Evolutionary conservation across 2,329 filamentous ascomycete genomes (phyloP), one percentile per base, ranked within the genome.

Genomic region (Whalleya microplaca): DNA sequence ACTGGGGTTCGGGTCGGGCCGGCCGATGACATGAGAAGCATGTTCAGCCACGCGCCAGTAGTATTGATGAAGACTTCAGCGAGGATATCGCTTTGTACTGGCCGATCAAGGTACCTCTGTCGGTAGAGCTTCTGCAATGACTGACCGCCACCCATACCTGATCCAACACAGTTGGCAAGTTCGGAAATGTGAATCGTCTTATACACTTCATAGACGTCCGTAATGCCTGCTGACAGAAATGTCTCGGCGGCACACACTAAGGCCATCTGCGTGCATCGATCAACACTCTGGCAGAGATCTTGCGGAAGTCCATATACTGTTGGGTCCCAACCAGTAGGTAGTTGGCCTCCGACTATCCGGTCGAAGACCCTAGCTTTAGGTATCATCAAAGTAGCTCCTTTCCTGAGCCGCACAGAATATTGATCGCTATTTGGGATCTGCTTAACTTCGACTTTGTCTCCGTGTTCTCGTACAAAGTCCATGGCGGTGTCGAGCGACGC

Each of bases 31-130:
- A 74, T 63, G n/a, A 76, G 65, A 10, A 77, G 69, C 74, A 77
- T 76, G 48, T 77, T 76, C n/a, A 73, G 55, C 74, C 74, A 76
- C 1, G 75, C 73, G 1, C 59, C 65, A 0, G 62, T 61, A 0
- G 75, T 71, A 59, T 75, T 76, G 40, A 71, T 44, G 55, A 72
- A 76, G 0, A 72, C 67, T 20, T 77, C 74, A 2, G 64, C 62
- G 0, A 76, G 54, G 14, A 72, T 65, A 45, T 77, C 73, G 47
- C 60, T 71, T 48, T 72, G 69, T 0, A 73, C 66, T 0, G 60
- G 53, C 2, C 61, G 55, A 19, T 73, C 73, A 1, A 74, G 56
- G 52, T 61, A 73, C 9, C 66, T 51, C 10, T 71, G 62, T 6
- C 62, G 61, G 56, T 68, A 72, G 55, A 76, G 67, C n/a, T 66